Base-by-base conservation (phyloP, 208 protist genomes). In the Leishmania arabica region DNA sequence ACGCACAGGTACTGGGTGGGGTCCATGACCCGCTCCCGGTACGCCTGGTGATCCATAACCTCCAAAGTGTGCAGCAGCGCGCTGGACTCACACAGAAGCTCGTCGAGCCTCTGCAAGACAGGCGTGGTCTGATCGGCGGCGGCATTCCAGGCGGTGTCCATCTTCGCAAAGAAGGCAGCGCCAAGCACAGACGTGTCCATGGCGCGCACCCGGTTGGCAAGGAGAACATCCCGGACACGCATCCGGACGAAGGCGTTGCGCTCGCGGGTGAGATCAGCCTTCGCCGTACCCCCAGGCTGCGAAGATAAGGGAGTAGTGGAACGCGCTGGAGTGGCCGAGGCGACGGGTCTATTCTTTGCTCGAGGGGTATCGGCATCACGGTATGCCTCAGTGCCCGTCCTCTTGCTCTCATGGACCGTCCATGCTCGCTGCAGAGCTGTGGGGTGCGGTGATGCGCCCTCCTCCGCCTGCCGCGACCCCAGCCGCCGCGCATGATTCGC, bases 151-250 rank as follows among this genome's bases (percentile, higher is more conserved):
- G 75, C 70, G 24, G 13, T 34, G 6, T 81, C 72, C 62, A 78
- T 74, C 72, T 81, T 78, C 15, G 27, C 81, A 45, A 81, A 78
- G 53, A 81, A 85, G 8, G 81, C 77, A n/a, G 68, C 62, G 31
- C 81, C 76, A 21, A 85, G 72, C 27, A 75, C 53, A 17, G 81
- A 72, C 19, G 75, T 40, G 62, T 85, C 81, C 34, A 62, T 68
- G 40, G 58, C 58, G 19, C 81, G 76, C 47, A 85, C 81, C 42
- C 77, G 77, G 37, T 89, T 82, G 0, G 80, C 83, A 24, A 92
- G 47, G 21, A 94, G 56, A 49, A 89, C 82, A 60, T 89, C 86
- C 45, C 85, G 88, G 49, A 92, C 85, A 24, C 83, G 84, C 56
- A 74, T 51, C 4, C 86, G 87, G 45, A 93, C 81, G 69, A 83